Evolutionary conservation across 345 rosid species (phyloP).

Genomic region (Ceriops decandra): DNA sequence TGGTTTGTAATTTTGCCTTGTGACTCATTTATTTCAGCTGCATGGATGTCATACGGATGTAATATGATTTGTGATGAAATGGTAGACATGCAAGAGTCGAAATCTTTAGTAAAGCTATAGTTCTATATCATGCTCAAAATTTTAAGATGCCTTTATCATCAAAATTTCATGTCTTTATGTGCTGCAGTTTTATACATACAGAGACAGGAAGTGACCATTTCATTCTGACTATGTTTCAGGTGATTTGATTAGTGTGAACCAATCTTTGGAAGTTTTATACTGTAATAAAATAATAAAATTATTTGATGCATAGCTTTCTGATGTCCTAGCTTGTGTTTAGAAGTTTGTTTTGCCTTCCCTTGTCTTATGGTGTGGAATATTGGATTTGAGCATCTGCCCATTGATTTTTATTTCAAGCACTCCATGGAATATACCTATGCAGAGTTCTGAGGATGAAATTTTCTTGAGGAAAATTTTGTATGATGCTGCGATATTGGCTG

Average conservation of each 20-base stretch:
- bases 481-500: constrained; percentile 50
- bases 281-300: too few relatives aligned
- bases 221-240: too few relatives aligned
- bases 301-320: too few relatives aligned
- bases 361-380: background rate
- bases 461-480: constrained; percentile 39
- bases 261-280: too few relatives aligned
- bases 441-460: constrained; percentile 43
- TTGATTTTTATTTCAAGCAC: constrained; percentile 1
- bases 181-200: too few relatives aligned
- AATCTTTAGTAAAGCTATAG: background rate
- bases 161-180: too few relatives aligned
- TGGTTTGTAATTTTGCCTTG: constrained; percentile 37
- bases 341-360: background rate
- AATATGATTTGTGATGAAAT: background rate
- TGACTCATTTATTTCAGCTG: background rate
- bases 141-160: background rate
- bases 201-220: too few relatives aligned
- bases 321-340: too few relatives aligned
- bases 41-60: background rate
- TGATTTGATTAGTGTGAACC: too few relatives aligned
- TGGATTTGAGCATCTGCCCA: background rate
- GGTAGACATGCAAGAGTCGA: background rate
- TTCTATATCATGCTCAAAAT: too few relatives aligned
- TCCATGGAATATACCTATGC: constrained; percentile 16